Evolutionary conservation across 83 land plant species (phyloP).

Genomic region (Larix sibirica): DNA sequence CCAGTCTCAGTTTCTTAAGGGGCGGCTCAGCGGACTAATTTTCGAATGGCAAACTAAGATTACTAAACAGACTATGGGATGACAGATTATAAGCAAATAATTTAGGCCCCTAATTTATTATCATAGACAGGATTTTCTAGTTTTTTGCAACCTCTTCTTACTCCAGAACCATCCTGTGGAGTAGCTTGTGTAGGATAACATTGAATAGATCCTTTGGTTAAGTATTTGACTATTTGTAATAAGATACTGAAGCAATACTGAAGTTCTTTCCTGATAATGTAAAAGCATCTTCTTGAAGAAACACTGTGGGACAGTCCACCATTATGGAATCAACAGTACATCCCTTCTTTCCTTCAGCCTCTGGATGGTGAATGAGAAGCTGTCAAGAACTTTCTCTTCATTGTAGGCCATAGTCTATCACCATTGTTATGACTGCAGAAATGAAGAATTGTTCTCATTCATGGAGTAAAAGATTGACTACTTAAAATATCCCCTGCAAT

Average conservation of each 20-base stretch:
- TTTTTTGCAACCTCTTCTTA: background rate
- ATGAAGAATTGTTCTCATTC: constrained; percentile 5
- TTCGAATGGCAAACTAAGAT: background rate
- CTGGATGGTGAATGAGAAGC: constrained; percentile 11
- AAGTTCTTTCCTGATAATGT: background rate
- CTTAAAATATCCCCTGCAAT: background rate
- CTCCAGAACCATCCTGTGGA: background rate
- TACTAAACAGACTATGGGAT: background rate
- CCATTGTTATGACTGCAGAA: constrained; percentile 3
- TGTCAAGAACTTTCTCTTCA: constrained; percentile 13
- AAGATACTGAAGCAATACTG: too few species aligned
- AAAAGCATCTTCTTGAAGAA: constrained; percentile 12
- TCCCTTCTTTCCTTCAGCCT: background rate
- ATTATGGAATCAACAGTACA: constrained; percentile 9
- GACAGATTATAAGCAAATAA: background rate
- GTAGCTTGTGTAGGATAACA: background rate
- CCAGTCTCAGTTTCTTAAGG: constrained; percentile 4
- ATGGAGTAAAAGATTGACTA: background rate
- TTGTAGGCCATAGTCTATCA: constrained; percentile 1
- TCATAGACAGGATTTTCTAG: background rate
- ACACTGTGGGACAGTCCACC: background rate
- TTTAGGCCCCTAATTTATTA: background rate
- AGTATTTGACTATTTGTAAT: too few species aligned
- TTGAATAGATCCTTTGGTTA: too few species aligned
- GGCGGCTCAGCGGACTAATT: background rate